phyloP scores from a whole-genome alignment of 495 filamentous ascomycete genomes.

The Lepidopterella palustris region DNA sequence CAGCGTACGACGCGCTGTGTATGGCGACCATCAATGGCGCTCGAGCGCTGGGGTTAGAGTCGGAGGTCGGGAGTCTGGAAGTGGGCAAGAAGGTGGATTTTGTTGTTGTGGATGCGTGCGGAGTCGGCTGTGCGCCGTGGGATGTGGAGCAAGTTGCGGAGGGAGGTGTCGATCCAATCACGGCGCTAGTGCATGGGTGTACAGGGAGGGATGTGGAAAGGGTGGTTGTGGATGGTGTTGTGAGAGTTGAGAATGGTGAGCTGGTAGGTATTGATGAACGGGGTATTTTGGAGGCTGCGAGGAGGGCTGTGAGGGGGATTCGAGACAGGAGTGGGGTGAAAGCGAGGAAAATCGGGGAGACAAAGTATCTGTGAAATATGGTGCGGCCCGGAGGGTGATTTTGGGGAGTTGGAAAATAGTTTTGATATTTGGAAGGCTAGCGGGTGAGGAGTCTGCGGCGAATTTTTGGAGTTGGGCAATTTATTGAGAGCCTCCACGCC shows the following conservation, averaged over 20 bases:
- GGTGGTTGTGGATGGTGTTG: slow-evolving; percentile 11
- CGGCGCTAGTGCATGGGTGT: slow-evolving; percentile 8
- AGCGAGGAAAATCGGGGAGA: not conserved
- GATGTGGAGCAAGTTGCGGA: slow-evolving; percentile 4
- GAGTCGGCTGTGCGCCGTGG: slow-evolving; percentile 4
- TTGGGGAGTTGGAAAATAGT: no score
- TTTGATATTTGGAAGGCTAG: no score
- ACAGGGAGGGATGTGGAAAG: slow-evolving; percentile 12
- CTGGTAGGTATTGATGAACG: slow-evolving; percentile 7
- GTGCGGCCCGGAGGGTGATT: no score
- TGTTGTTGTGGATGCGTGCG: slow-evolving; percentile 4
- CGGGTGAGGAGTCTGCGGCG: no score
- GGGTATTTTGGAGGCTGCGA: not conserved
- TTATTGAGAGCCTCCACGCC: no score
- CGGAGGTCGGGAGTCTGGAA: slow-evolving; percentile 11
- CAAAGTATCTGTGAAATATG: not conserved
- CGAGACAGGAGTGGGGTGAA: not conserved
- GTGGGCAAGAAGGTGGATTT: slow-evolving; percentile 20
- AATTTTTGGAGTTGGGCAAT: no score
- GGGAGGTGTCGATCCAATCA: slow-evolving; percentile 12
- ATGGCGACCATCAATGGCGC: slow-evolving; percentile 19
- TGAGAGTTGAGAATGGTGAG: slow-evolving; percentile 8
- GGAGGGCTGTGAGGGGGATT: not conserved
- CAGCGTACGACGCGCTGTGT: slow-evolving; percentile 10
- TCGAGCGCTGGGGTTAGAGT: slow-evolving; percentile 13